Evolutionary conservation across 2,329 filamentous ascomycete genomes (phyloP), one percentile per base, ranked within the genome.

Genomic region (Amphichorda felina): DNA sequence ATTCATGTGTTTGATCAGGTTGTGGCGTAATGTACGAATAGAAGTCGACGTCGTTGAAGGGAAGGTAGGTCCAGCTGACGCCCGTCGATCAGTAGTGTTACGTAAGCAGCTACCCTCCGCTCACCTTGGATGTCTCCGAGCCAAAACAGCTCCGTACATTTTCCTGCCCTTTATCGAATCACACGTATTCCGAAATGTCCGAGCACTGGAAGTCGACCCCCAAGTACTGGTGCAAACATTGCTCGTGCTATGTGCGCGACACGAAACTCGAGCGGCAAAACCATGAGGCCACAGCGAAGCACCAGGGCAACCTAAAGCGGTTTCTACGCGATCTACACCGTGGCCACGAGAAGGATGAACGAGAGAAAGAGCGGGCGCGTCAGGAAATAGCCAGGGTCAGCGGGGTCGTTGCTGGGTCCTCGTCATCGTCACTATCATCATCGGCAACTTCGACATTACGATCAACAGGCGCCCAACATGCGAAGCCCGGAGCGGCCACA

Each of bases 191-290:
- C 33, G 38, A 8, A 33, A 96, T 98, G 91, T 80, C 91, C 0
- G 91, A 96, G 68, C 93, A 94, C 63, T 96, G 91, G 91, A 96
- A 96, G 57, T 95, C 89, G 15, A 94, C 88, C 56, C 88, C 88
- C 5, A 89, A 82, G 55, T 94, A 94, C 64, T 96, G 88, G 87
- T 98, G 91, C 74, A 96, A 96, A 59, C 85, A 94, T 66, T 98
- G 91, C 72, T 75, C 77, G 53, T 75, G 73, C 53, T 96, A 79
- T 59, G 83, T 98, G 34, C 83, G 85, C 60, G 91, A 98, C 66
- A 95, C 88, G 16, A 79, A 85, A 46, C 76, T 95, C 57, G 88
- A 94, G 57, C 82, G 80, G 47, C 71, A 78, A 44, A 89, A 95
- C 59, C 88, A 95, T 61, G 88, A 95, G 59, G 75, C 82, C 18